Conservation (phyloP, 1,284 basidiomycete genomes). For the Cryptococcus wingfieldii region DNA sequence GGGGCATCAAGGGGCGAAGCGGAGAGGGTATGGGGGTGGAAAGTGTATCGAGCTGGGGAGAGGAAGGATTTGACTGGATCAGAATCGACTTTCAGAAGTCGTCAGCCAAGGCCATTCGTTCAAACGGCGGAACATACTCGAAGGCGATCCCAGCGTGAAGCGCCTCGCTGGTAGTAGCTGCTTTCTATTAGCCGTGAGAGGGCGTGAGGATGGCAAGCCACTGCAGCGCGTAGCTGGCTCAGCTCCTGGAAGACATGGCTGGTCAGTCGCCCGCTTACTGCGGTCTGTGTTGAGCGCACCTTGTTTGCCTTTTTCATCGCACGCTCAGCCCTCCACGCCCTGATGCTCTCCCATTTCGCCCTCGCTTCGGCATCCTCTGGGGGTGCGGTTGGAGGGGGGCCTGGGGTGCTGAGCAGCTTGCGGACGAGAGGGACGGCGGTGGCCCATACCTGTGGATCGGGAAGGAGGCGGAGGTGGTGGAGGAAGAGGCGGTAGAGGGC, state of each 20-base stretch:
- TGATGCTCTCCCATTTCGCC: background rate
- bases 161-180: slow-evolving; percentile 24
- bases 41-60: slow-evolving; percentile 13
- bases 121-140: slow-evolving; percentile 10
- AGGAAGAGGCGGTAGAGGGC: slow-evolving; percentile 32
- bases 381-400: background rate
- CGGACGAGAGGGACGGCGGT: slow-evolving; percentile 23
- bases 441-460: slow-evolving; percentile 42
- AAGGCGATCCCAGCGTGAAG: slow-evolving; percentile 21
- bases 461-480: slow-evolving; percentile 29
- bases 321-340: slow-evolving; percentile 5
- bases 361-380: slow-evolving; percentile 2
- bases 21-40: slow-evolving; percentile 11
- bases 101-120: background rate
- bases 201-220: slow-evolving; percentile 39
- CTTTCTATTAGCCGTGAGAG: slow-evolving; percentile 27
- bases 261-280: background rate
- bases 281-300: background rate
- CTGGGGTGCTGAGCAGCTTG: slow-evolving; percentile 4
- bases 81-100: background rate
- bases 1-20: slow-evolving; percentile 17
- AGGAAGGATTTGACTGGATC: background rate
- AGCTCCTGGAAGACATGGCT: slow-evolving; percentile 15
- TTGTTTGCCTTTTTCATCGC: slow-evolving; percentile 13
- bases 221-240: slow-evolving; percentile 28